Base-by-base conservation (phyloP, 129 eudicot species). In the Sambucus nigra region DNA sequence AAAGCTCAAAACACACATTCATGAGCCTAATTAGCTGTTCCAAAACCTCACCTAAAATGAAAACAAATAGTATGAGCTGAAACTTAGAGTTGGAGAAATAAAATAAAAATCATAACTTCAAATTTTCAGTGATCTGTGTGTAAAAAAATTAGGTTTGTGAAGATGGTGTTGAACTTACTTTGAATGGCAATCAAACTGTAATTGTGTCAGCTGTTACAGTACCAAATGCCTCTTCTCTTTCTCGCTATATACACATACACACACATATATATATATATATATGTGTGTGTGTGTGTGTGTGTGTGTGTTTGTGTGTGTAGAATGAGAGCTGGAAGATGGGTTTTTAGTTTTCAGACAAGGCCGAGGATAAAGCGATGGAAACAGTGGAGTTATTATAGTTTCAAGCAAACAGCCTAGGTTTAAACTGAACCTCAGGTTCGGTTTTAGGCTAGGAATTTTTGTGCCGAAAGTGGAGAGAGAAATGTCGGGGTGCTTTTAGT, bases 161-260 rank as follows among this genome's bases (percentile, higher is more conserved):
- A 64, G 62, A 59, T 49, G 42, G 13, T 21, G 63, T 54, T 25
- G 27, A 64, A 66, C 82, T 77, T 64, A 78, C 92, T 68, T 42
- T 38, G 64, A 58, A 59, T 45, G 60, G 49, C 61, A 35, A 35
- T 35, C 42, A 35, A 35, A 35, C 51, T 19, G 25, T 28, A 55
- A 69, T 56, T 69, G 73, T 58, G 44, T 62, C 60, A 63, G 64
- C 65, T 22, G 51, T 35, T 35, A 35, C 42, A 35, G 42, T 35
- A 35, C 42, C 42, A 35, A 28, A 67, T 59, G 68, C 72, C 73
- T 2, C 29, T 65, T 60, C 31, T 49, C 63, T 63, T 38, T 63
- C 57, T 67, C 13, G 38, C 41, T 19, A 20, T 17, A 54, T 25
- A 40, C 40, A 17, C 49, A 38, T 38, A 47, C 39, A n/a, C n/a